Evolutionary conservation across 139 green algal species (phyloP), one percentile per base, ranked within the genome.

Genomic region (Closterium sp.): DNA sequence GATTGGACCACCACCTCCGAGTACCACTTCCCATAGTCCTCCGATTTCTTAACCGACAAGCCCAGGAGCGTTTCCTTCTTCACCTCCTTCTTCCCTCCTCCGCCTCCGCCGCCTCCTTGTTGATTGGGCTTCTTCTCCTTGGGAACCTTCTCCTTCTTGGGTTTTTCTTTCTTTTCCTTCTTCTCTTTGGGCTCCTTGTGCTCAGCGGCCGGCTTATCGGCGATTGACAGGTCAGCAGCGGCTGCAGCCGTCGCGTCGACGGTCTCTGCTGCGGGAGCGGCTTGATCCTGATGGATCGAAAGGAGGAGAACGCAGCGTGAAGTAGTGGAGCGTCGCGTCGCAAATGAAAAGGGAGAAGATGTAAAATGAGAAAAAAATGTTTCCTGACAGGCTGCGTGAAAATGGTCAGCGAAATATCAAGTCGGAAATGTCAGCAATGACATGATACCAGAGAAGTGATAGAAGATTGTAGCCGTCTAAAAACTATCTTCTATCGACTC

Each of bases 1-100:
- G 89, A 90, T 1, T 90, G 86, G 19, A 95, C 93, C 87, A 95
- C 93, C 33, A 96, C 90, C 88, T 95, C 93, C 10, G 92, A 95
- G 92, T 98, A 99, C 97, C 97, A 99, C 30, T 98, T 96, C 6
- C 94, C 94, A 93, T 99, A 99, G 91, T 98, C 96, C 0, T 96
- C 95, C 3, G 92, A 88, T 94, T 99, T 99, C 86, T 94, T 96
- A 4, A 92, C 95, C 25, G 93, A 92, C 36, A 99, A 92, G 34
- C 97, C 97, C 38, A 98, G 95, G 95, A 98, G 97, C 21, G 96
- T 97, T 91, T 98, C 97, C 92, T 98, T 98, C 95, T 98, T 98
- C 30, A 90, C 84, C 90, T 95, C 90, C 92, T 96, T 96, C 84
- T 91, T 90, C 9, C 86, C 90, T 3, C 89, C 84, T 4, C 69